A percentile compares a stretch with the other conserved stretches of the same genome.
Conservation (phyloP, 2,329 filamentous ascomycete species). For the Leptodontidium sp. region DNA sequence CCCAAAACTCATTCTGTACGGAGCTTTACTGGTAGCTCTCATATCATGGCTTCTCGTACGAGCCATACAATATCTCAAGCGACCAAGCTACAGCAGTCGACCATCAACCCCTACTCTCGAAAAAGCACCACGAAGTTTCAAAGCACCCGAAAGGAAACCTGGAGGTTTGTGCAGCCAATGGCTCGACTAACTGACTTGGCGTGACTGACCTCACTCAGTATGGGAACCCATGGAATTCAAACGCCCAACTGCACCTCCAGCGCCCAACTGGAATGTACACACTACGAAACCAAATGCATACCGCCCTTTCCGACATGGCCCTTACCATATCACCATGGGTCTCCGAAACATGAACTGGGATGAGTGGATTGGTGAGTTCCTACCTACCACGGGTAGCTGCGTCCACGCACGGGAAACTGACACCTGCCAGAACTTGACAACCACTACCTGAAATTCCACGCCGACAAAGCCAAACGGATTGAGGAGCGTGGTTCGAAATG, state of each 20-base stretch:
- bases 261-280: conserved; percentile 44
- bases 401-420: conserved; percentile 26
- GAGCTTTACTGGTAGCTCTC: conserved; percentile 29
- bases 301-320: conserved; percentile 46
- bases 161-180: conserved; percentile 41
- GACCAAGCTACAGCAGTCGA: conserved; percentile 30
- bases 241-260: conserved; percentile 43
- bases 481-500: conserved; percentile 71
- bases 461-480: conserved; percentile 74
- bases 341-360: conserved; percentile 48
- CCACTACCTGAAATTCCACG: conserved; percentile 76
- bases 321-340: conserved; percentile 48
- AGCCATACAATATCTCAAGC: conserved; percentile 36
- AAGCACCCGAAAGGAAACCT: conserved; percentile 42
- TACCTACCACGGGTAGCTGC: conserved; percentile 2
- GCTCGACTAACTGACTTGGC: not conserved
- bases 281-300: conserved; percentile 46
- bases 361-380: conserved; percentile 47
- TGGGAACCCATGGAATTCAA: conserved; percentile 46
- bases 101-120: conserved; percentile 44
- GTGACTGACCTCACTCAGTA: conserved; percentile 38
- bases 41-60: conserved; percentile 39
- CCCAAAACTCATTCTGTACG: conserved; percentile 38
- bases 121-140: conserved; percentile 40
- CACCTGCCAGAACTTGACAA: conserved; percentile 73